These are phyloP conservation scores for Plasmodium vinckei DNA, from an alignment of 169 alveolate species.

Conservation along the genomic window DNA sequence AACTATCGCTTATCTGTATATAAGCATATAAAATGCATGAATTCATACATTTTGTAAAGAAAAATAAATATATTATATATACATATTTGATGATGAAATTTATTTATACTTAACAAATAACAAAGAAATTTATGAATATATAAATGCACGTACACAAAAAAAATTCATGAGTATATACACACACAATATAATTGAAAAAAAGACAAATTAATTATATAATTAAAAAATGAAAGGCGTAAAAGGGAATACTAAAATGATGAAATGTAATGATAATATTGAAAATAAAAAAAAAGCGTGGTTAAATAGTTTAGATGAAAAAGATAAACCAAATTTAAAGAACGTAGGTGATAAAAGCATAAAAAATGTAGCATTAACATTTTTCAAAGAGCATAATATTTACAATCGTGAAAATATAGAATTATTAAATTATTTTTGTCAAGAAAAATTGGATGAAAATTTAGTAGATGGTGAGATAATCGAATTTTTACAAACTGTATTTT, in stretches of 20 bases:
- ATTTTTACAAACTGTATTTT: slow-evolving; percentile 37
- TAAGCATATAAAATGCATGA: too few relatives aligned
- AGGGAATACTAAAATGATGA: slow-evolving; percentile 25
- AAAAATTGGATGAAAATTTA: slow-evolving; percentile 58
- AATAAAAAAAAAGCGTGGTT: slow-evolving; percentile 51
- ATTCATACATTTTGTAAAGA: too few relatives aligned
- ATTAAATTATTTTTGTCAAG: slow-evolving; percentile 62
- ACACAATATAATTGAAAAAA: too few relatives aligned
- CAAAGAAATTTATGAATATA: too few relatives aligned
- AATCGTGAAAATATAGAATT: slow-evolving; percentile 41
- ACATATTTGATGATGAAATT: too few relatives aligned
- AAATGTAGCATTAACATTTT: slow-evolving; percentile 25
- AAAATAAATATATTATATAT: too few relatives aligned
- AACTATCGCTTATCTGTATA: too few relatives aligned
- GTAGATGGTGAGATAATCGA: slow-evolving; percentile 48
- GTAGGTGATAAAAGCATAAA: slow-evolving; percentile 27
- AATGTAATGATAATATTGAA: slow-evolving; percentile 34
- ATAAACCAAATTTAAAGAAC: slow-evolving; percentile 19
- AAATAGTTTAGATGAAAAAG: slow-evolving; percentile 26
- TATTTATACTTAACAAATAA: too few relatives aligned
- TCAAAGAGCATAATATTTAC: slow-evolving; percentile 59
- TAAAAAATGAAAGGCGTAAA: slow-evolving; percentile 43
- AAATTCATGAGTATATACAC: too few relatives aligned
- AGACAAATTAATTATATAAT: background rate
- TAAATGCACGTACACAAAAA: too few relatives aligned